These are phyloP conservation scores for Drechslerella stenobrocha DNA, from an alignment of 2,329 filamentous ascomycete genomes.

Conservation along the genomic window DNA sequence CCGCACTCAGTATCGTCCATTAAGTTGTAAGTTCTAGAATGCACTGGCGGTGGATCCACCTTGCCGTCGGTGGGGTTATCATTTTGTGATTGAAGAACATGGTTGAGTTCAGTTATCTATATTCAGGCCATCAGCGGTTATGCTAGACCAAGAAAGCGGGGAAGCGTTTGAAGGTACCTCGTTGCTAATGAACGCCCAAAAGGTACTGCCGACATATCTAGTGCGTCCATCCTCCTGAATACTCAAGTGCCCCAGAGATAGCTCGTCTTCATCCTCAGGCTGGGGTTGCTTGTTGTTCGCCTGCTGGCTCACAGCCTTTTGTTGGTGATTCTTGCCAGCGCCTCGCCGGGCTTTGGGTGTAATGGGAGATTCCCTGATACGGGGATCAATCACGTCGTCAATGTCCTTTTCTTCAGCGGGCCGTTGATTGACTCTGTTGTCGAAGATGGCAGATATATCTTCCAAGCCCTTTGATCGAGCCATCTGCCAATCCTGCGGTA, in stretches of 20 bases:
- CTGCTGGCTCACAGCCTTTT: conserved; percentile 7
- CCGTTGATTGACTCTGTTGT: conserved; percentile 2
- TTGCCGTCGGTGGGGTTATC: conserved; percentile 10
- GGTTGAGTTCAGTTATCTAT: conserved; percentile 52
- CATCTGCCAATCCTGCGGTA: conserved; percentile 32
- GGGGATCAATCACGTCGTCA: conserved; percentile 41
- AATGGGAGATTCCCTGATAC: conserved; percentile 26
- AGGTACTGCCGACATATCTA: conserved; percentile 52
- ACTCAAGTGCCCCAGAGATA: conserved; percentile 52
- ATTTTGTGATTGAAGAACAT: conserved; percentile 49
- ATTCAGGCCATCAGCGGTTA: conserved; percentile 1
- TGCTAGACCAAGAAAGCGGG: neutral
- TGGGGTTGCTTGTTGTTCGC: conserved; percentile 2
- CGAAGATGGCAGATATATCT: conserved; percentile 37
- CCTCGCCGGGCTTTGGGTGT: conserved; percentile 31
- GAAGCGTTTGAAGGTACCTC: conserved; percentile 44
- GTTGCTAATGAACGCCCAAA: conserved; percentile 52
- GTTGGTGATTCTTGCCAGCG: conserved; percentile 21
- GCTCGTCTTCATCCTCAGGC: conserved; percentile 45
- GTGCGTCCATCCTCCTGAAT: conserved; percentile 52
- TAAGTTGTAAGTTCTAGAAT: conserved; percentile 35
- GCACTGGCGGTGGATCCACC: neutral
- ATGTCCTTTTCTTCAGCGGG: conserved; percentile 19
- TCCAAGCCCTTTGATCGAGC: conserved; percentile 40
- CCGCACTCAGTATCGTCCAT: conserved; percentile 35